phyloP scores from a whole-genome alignment of 2,329 filamentous ascomycete genomes.

The Claviceps fusiformis region DNA sequence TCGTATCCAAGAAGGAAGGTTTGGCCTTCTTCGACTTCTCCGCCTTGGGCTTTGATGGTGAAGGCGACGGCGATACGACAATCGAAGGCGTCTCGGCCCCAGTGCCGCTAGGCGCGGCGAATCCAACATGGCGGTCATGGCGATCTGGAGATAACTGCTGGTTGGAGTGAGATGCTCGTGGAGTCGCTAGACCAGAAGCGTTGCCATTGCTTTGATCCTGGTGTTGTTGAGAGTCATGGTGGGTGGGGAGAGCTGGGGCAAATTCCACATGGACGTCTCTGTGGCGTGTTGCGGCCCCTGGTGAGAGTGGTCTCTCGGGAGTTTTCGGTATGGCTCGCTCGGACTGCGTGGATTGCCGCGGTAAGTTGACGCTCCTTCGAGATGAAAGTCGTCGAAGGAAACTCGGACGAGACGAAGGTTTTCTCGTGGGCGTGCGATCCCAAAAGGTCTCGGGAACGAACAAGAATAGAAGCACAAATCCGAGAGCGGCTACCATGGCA shows the following conservation, averaged over 20 bases:
- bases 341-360: not conserved
- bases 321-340: constrained; percentile 4
- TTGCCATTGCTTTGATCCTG: not conserved
- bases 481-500: constrained; percentile 63
- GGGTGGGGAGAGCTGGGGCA: constrained; percentile 7
- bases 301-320: constrained; percentile 8
- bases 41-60: not conserved
- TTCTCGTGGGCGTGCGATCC: constrained; percentile 59
- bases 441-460: constrained; percentile 95
- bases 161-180: constrained; percentile 9
- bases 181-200: not conserved
- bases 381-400: constrained; percentile 37
- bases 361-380: constrained; percentile 14
- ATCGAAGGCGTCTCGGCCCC: constrained; percentile 5
- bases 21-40: not conserved
- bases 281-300: constrained; percentile 10
- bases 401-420: constrained; percentile 26
- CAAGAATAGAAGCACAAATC: constrained; percentile 61
- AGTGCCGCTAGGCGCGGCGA: constrained; percentile 22
- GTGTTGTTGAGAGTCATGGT: not conserved
- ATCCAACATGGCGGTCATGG: constrained; percentile 39
- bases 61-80: not conserved
- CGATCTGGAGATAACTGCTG: not conserved
- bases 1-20: constrained; percentile 1
- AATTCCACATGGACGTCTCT: constrained; percentile 21